Percentiles rank a stretch among this genome's conserved stretches.
Conservation (phyloP, 2,329 filamentous ascomycete genomes). For the Verruconis gallopava region DNA sequence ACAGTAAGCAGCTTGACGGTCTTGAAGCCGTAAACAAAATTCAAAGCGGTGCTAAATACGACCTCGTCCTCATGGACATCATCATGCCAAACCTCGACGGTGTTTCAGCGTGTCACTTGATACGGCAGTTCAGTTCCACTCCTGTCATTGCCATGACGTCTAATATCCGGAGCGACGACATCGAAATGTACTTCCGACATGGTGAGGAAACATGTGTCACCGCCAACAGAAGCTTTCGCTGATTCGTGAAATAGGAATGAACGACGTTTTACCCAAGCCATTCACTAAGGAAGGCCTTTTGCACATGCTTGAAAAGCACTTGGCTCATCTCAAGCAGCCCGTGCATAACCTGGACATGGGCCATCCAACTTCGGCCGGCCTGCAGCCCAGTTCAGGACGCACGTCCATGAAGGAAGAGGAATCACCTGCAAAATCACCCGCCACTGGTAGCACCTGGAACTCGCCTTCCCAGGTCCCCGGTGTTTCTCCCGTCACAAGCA, state of each 20-base stretch:
- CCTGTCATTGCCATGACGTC: slow-evolving; percentile 98
- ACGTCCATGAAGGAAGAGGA: slow-evolving; percentile 47
- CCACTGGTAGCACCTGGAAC: slow-evolving; percentile 49
- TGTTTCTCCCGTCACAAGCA: slow-evolving; percentile 38
- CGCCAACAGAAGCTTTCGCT: background rate
- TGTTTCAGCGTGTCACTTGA: slow-evolving; percentile 85
- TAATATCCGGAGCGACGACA: slow-evolving; percentile 92
- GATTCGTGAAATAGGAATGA: slow-evolving; percentile 58
- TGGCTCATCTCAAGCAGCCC: slow-evolving; percentile 69
- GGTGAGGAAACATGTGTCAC: no score
- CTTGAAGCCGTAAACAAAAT: slow-evolving; percentile 85
- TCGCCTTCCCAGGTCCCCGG: slow-evolving; percentile 46
- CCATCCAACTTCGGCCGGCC: slow-evolving; percentile 30
- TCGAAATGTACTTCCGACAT: slow-evolving; percentile 93
- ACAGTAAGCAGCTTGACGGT: slow-evolving; percentile 55
- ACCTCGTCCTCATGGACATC: slow-evolving; percentile 48
- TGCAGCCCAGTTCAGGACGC: slow-evolving; percentile 31
- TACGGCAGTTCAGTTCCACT: slow-evolving; percentile 71
- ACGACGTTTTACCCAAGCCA: slow-evolving; percentile 90
- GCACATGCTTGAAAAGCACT: slow-evolving; percentile 71
- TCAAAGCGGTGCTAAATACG: slow-evolving; percentile 50
- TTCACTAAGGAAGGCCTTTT: slow-evolving; percentile 80
- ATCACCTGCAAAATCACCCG: slow-evolving; percentile 47
- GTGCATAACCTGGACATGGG: slow-evolving; percentile 29
- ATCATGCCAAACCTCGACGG: slow-evolving; percentile 97